Evolutionary conservation across 1,284 basidiomycete genomes (phyloP), one percentile per base, ranked within the genome.

Genomic region (Marasmius tenuissimus): DNA sequence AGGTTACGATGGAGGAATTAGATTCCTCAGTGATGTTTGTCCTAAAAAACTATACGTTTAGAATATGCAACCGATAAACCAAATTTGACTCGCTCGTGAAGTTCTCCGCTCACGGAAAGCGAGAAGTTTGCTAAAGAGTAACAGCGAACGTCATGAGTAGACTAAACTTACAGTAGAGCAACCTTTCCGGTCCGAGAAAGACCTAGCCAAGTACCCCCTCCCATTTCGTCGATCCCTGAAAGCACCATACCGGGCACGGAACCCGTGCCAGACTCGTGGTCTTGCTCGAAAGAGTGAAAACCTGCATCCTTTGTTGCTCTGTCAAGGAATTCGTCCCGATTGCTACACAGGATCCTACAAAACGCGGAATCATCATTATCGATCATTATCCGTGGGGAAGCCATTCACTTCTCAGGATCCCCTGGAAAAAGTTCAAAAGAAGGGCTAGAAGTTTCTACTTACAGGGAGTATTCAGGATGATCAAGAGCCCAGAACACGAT

Each of bases 161-260:
- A 18, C 16, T 35, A 37, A 34, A 79, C 88, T 75, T 73, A 92
- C 91, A 93, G 71, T 59, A 93, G 71, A 18, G 88, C 88, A 62
- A 92, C 73, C 66, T 82, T 82, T 35, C 91, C 92, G 63, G 78
- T 66, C 63, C 81, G 81, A 71, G 74, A 85, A 61, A 92, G 72
- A 12, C 92, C 91, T 68, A 92, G 81, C 91, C 91, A 93, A 35
- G 91, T 90, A 58, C 91, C 91, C 45, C 91, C 90, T 5, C 86
- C 90, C 56, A 78, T 76, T 33, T 79, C 71, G 74, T 93, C 92
- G 67, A 86, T 82, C 58, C 92, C 92, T 6, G 91, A 93, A 57
- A 93, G 79, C 59, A 93, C 73, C 58, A 69, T 70, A 45, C 75
- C 76, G 49, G 69, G 63, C 20, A 48, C 63, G 62, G 70, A 68